Conservation (phyloP, 2,329 filamentous ascomycete genomes). For the Pseudogymnoascus sp. region DNA sequence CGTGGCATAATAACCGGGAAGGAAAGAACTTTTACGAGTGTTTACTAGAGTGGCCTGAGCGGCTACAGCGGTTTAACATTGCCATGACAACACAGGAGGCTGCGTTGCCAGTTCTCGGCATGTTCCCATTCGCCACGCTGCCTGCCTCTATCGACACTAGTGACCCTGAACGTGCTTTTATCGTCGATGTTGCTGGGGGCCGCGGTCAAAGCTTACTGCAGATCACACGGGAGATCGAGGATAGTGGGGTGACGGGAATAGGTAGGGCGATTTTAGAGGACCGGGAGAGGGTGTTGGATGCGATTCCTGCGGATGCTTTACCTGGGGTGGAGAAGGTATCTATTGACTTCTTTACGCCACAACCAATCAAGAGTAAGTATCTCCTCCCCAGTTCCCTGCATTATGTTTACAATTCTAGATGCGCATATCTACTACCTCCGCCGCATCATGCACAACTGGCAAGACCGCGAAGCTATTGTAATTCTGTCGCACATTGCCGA, state of each 20-base stretch:
- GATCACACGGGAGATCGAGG: background rate
- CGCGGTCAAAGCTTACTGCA: background rate
- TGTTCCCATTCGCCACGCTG: background rate
- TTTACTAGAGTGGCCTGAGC: conserved; percentile 19
- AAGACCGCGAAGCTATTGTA: conserved; percentile 13
- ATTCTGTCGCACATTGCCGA: conserved; percentile 21
- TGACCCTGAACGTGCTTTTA: conserved; percentile 4
- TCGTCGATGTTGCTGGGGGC: conserved; percentile 5
- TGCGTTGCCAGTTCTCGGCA: background rate
- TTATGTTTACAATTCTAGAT: conserved; percentile 9
- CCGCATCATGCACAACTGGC: conserved; percentile 22
- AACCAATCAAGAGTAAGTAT: background rate
- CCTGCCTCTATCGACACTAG: conserved; percentile 10
- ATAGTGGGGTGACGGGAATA: background rate
- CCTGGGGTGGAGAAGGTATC: background rate
- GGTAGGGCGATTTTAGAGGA: background rate
- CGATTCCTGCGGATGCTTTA: background rate
- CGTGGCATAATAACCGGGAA: conserved; percentile 19
- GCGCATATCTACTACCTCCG: conserved; percentile 24
- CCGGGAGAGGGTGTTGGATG: background rate
- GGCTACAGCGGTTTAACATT: conserved; percentile 22
- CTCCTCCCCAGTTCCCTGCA: background rate
- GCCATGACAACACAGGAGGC: conserved; percentile 15
- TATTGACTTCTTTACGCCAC: conserved; percentile 4
- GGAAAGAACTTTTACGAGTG: conserved; percentile 24